Evolutionary conservation across 495 filamentous ascomycete genomes (phyloP).

Genomic region (Ramalina intermedia): DNA sequence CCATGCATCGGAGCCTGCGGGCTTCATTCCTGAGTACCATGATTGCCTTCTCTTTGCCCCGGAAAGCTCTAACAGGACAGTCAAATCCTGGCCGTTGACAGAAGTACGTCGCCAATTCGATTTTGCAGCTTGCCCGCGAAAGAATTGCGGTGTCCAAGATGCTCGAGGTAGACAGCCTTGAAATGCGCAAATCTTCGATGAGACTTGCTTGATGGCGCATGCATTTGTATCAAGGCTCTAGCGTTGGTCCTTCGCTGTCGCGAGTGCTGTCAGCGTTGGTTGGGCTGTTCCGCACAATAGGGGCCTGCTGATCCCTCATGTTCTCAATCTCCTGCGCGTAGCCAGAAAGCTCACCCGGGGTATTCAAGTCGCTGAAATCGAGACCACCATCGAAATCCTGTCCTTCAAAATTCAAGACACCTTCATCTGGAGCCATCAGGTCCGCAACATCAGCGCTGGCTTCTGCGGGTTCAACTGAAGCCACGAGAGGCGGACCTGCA

Average conservation of each 20-base stretch:
- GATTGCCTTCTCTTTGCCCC: too few species aligned
- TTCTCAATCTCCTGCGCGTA: constrained; percentile 39
- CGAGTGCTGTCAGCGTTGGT: too few species aligned
- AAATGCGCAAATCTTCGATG: background rate
- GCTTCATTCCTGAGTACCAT: too few species aligned
- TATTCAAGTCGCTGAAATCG: constrained; percentile 43
- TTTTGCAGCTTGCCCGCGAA: too few species aligned
- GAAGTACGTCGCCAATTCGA: too few species aligned
- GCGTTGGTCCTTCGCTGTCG: too few species aligned
- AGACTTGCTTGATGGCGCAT: background rate
- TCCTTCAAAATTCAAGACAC: constrained; percentile 22
- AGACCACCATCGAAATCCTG: constrained; percentile 30
- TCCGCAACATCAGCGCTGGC: constrained; percentile 14
- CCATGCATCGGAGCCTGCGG: too few species aligned
- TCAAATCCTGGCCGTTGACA: too few species aligned
- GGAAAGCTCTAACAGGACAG: too few species aligned
- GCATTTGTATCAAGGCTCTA: too few species aligned
- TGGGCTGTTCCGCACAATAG: constrained; percentile 39
- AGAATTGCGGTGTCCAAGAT: too few species aligned
- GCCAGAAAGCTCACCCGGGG: constrained; percentile 45
- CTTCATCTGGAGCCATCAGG: background rate
- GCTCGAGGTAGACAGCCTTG: too few species aligned
- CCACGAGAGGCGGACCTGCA: constrained; percentile 6
- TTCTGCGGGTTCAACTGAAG: constrained; percentile 17
- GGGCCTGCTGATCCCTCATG: background rate